Conservation (phyloP, 2,329 filamentous ascomycete species). For the Aspergillaceae sp. region DNA sequence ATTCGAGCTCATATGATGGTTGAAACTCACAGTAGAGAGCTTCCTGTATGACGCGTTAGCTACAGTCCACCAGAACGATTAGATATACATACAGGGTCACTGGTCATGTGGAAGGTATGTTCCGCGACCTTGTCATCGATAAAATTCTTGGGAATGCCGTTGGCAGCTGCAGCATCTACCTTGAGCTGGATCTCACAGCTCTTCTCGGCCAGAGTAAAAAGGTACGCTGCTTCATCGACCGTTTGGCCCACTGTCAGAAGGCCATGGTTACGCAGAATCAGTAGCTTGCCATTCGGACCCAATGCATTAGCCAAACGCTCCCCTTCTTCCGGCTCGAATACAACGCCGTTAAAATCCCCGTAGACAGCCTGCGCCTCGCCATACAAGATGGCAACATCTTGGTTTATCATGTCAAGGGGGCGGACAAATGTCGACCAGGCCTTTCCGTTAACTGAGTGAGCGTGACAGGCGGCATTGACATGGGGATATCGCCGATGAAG, state of each 20-base stretch:
- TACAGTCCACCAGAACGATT: neutral
- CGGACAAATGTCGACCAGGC: slow-evolving; percentile 37
- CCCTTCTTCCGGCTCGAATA: slow-evolving; percentile 57
- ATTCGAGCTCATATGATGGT: slow-evolving; percentile 3
- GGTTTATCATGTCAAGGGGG: slow-evolving; percentile 38
- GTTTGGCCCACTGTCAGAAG: slow-evolving; percentile 61
- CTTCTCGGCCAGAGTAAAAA: slow-evolving; percentile 61
- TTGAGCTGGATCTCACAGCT: slow-evolving; percentile 60
- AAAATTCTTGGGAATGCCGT: slow-evolving; percentile 42
- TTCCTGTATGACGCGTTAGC: neutral
- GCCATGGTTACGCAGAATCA: slow-evolving; percentile 64
- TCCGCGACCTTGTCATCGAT: slow-evolving; percentile 49
- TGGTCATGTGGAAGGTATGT: neutral
- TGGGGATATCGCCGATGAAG: slow-evolving; percentile 49
- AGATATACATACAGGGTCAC: neutral
- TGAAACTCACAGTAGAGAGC: slow-evolving; percentile 5
- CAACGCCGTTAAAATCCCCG: slow-evolving; percentile 20
- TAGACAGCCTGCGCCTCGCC: slow-evolving; percentile 29
- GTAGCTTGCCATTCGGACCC: slow-evolving; percentile 49
- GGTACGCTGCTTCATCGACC: slow-evolving; percentile 65
- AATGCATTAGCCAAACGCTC: slow-evolving; percentile 55
- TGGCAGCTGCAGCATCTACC: slow-evolving; percentile 57
- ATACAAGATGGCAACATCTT: slow-evolving; percentile 53
- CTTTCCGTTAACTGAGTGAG: slow-evolving; percentile 39
- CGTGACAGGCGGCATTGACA: slow-evolving; percentile 39